Base-by-base conservation (phyloP, 257 asterid genomes). In the Penstemon barbatus region DNA sequence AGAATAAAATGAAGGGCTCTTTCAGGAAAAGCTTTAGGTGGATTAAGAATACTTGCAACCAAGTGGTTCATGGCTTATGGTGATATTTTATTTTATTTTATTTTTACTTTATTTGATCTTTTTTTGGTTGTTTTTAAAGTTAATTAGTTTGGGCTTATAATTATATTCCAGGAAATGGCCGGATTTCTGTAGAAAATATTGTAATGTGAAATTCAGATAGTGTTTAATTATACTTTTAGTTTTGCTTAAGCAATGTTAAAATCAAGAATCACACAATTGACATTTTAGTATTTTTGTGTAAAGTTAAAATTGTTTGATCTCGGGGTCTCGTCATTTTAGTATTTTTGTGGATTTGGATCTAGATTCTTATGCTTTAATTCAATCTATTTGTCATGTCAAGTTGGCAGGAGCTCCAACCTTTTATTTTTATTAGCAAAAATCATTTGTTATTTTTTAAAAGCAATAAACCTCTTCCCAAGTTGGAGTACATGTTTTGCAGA, bases 1-100 rank as follows among this genome's bases (percentile, higher is more conserved):
- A 88, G 15, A 89, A 89, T 5, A 85, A 86, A 71, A 75, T 91
- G 89, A 91, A 88, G 79, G 95, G 92, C 36, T 83, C 89, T 78
- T 38, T 91, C 0, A 81, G 83, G 38, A 87, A 79, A 78, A 91
- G 93, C 70, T 83, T 86, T 61, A 86, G 84, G 68, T 91, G 97
- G 97, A 88, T 91, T 57, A 88, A 88, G 49, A 74, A 86, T 18
- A 64, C 89, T 44, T 87, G 88, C 78, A 77, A 69, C 61, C 82
- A 82, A 39, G 85, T 86, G 0, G 82, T 88, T 49, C 80, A 86
- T 82, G 96, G 91, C 5, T 61, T 81, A 39, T 84, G 89, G 89
- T 90, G 85, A 86, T 68, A 10, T 42, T 5, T 15, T 62, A 7
- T 12, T 5, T 15, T 62, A 7, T 12, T 11, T 8, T 43, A 55